A percentile compares a stretch with the other conserved stretches of the same genome.
Evolutionary conservation across 2,329 filamentous ascomycete genomes (phyloP).

Genomic region (Tolypocladium capitatum): DNA sequence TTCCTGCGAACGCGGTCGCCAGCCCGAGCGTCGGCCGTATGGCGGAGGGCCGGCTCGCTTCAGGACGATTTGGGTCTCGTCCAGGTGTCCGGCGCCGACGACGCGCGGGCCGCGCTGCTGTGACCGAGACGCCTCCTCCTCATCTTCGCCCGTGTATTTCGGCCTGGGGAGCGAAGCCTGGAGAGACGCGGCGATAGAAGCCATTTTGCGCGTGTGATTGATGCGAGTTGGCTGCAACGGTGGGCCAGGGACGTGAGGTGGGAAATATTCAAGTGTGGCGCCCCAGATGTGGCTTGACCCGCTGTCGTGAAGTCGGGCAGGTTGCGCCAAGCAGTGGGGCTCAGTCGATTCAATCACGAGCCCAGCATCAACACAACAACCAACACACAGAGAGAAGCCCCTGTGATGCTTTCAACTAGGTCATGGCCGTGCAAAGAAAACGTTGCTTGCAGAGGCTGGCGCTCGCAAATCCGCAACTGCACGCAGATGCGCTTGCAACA

Average conservation of each 20-base stretch:
- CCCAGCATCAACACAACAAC: not conserved
- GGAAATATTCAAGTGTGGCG: conserved; percentile 20
- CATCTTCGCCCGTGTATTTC: conserved; percentile 80
- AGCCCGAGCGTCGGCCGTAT: conserved; percentile 77
- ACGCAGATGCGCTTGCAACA: not conserved
- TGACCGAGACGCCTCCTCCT: conserved; percentile 59
- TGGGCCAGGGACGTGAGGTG: conserved; percentile 1
- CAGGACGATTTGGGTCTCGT: conserved; percentile 75
- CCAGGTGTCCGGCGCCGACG: conserved; percentile 63
- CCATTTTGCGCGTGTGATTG: too few species aligned
- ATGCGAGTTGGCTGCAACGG: conserved; percentile 6
- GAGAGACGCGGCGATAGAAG: conserved; percentile 57
- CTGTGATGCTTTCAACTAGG: not conserved
- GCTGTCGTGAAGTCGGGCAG: too few species aligned
- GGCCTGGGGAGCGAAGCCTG: conserved; percentile 75
- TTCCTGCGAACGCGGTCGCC: conserved; percentile 77
- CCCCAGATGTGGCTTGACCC: conserved; percentile 17
- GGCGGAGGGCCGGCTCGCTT: conserved; percentile 74
- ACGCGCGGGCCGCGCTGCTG: conserved; percentile 73
- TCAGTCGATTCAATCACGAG: not conserved
- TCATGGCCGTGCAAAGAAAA: not conserved
- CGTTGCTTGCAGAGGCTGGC: not conserved
- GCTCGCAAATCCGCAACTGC: not conserved
- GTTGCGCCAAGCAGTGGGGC: not conserved
- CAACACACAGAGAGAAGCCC: too few species aligned